Percentiles rank a stretch among this genome's conserved stretches.
phyloP scores from a whole-genome alignment of 345 rosid genomes.

The Pugionium cornutum region DNA sequence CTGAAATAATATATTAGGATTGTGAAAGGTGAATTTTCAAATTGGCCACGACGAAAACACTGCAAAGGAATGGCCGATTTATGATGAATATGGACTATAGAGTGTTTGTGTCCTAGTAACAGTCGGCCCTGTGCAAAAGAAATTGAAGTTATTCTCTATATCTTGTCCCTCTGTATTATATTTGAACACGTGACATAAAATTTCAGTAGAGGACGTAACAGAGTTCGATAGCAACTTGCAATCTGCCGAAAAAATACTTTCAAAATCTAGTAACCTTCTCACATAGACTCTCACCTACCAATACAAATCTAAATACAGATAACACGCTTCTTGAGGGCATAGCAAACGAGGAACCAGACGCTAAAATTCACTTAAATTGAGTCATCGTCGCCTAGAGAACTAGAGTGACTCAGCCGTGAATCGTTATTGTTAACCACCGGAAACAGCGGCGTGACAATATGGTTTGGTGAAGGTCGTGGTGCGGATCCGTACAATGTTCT shows the following conservation, averaged over 20 bases:
- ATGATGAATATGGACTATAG: too few species aligned
- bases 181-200: too few species aligned
- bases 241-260: conserved; percentile 9
- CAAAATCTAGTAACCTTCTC: conserved; percentile 13
- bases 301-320: not conserved
- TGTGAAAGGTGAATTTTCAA: too few species aligned
- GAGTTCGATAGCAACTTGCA: conserved; percentile 29
- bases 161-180: too few species aligned
- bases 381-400: conserved; percentile 40
- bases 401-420: conserved; percentile 37
- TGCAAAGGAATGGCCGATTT: too few species aligned
- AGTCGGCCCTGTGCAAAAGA: too few species aligned
- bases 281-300: too few species aligned
- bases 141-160: too few species aligned
- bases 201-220: conserved; percentile 15
- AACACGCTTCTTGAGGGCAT: conserved; percentile 20
- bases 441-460: conserved; percentile 48
- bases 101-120: too few species aligned
- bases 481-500: conserved; percentile 64
- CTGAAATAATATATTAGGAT: too few species aligned
- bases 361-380: conserved; percentile 22
- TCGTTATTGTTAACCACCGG: conserved; percentile 42
- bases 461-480: conserved; percentile 46
- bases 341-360: not conserved
- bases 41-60: too few species aligned